These are phyloP conservation scores for Evernia prunastri DNA, from an alignment of 495 filamentous ascomycete species.

Conservation along the genomic window DNA sequence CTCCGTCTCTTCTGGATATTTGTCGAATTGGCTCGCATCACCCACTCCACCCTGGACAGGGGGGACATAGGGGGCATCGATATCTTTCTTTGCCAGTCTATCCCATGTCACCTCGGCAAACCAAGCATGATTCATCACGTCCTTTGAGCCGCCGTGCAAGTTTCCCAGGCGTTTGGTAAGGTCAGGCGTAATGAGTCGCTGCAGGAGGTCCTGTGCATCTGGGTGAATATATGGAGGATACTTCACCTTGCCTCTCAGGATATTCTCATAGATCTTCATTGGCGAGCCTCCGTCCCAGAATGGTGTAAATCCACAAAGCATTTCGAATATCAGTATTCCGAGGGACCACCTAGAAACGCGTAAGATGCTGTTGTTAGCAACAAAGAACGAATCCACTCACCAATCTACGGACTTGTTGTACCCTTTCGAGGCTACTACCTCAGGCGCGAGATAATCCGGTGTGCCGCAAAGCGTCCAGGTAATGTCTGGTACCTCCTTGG, in stretches of 20 bases:
- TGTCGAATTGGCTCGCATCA: slow-evolving; percentile 95
- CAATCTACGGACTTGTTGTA: slow-evolving; percentile 99
- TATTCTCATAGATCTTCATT: slow-evolving; percentile 99
- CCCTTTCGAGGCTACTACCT: slow-evolving; percentile 94
- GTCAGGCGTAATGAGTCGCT: slow-evolving; percentile 88
- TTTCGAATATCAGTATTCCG: slow-evolving; percentile 97
- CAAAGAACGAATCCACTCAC: slow-evolving; percentile 46
- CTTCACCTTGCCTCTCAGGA: slow-evolving; percentile 85
- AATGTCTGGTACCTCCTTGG: slow-evolving; percentile 96
- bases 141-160: slow-evolving; percentile 80
- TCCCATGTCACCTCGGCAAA: slow-evolving; percentile 99
- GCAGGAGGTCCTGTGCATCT: slow-evolving; percentile 86
- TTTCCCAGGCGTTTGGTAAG: slow-evolving; percentile 94
- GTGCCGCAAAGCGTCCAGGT: slow-evolving; percentile 98
- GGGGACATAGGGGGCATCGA: slow-evolving; percentile 97
- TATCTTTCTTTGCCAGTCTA: slow-evolving; percentile 84
- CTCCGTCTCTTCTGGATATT: slow-evolving; percentile 94
- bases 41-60: slow-evolving; percentile 88
- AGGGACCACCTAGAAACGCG: slow-evolving; percentile 76
- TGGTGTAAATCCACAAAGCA: slow-evolving; percentile 97
- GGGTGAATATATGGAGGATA: slow-evolving; percentile 93
- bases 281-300: slow-evolving; percentile 97
- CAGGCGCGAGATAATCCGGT: slow-evolving; percentile 95
- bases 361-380: slow-evolving; percentile 16
- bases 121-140: slow-evolving; percentile 94